phyloP scores from a whole-genome alignment of 2,329 filamentous ascomycete genomes.

The Setomelanomma holmii region DNA sequence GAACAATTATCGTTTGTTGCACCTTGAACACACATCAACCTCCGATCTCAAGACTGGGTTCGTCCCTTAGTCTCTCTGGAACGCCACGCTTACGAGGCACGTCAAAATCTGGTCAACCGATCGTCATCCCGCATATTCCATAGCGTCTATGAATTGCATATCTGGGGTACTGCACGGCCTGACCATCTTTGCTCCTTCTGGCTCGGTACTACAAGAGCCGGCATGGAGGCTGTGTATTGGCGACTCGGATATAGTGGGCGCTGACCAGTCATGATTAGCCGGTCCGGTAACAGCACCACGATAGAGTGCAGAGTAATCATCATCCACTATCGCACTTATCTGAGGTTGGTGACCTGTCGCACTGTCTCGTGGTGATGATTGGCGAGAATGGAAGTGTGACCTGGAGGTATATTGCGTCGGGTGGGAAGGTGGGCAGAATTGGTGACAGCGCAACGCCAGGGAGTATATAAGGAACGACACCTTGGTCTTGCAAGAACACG shows the following conservation, averaged over 20 bases:
- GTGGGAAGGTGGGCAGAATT: background rate
- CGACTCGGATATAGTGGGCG: slow-evolving; percentile 23
- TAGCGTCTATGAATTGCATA: background rate
- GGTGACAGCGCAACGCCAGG: background rate
- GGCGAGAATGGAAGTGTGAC: slow-evolving; percentile 14
- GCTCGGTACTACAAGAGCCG: slow-evolving; percentile 32
- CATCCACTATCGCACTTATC: slow-evolving; percentile 30
- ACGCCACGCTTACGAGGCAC: background rate
- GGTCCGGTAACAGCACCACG: slow-evolving; percentile 27
- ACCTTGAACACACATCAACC: too few species aligned
- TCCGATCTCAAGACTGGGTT: too few species aligned
- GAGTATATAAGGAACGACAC: slow-evolving; percentile 24
- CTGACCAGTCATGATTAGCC: slow-evolving; percentile 27
- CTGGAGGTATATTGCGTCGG: slow-evolving; percentile 15
- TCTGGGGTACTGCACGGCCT: background rate
- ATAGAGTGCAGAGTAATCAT: slow-evolving; percentile 33
- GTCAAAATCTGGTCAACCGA: background rate
- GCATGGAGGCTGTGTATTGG: slow-evolving; percentile 23
- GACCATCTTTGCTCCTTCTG: slow-evolving; percentile 5
- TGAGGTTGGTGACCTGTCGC: slow-evolving; percentile 15
- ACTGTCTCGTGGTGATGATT: slow-evolving; percentile 8
- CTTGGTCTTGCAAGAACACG: background rate
- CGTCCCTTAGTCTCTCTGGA: background rate
- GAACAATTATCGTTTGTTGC: too few species aligned
- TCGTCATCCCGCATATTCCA: background rate